A percentile compares a stretch with the other conserved stretches of the same genome.
Conservation (phyloP, 2,329 filamentous ascomycete genomes). For the Hypomyces rosellus region DNA sequence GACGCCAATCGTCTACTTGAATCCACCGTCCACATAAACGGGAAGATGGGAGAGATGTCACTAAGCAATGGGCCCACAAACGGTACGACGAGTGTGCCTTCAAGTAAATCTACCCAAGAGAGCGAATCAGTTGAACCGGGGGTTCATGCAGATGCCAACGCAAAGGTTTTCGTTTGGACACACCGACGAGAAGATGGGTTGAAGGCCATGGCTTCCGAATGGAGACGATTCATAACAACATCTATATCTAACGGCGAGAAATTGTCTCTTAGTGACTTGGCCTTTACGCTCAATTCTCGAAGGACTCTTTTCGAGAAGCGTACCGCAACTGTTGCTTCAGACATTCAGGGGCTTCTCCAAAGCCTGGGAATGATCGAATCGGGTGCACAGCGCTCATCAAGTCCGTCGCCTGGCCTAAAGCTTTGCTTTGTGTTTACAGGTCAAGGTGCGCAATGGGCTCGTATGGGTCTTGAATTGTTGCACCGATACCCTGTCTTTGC, state of each 20-base stretch:
- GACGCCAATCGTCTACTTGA: background rate
- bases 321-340: constrained; percentile 5
- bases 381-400: constrained; percentile 6
- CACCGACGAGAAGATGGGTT: constrained; percentile 9
- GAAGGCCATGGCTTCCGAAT: constrained; percentile 1
- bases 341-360: constrained; percentile 3
- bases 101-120: too few relatives aligned
- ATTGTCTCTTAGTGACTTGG: constrained; percentile 6
- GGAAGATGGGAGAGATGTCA: too few relatives aligned
- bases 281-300: constrained; percentile 7
- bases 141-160: background rate
- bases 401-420: background rate
- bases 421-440: constrained; percentile 10
- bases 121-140: too few relatives aligned
- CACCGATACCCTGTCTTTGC: constrained; percentile 5
- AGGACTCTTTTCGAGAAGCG: constrained; percentile 5
- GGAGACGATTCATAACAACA: constrained; percentile 4
- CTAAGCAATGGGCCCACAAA: too few relatives aligned
- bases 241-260: constrained; percentile 3
- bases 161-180: constrained; percentile 8
- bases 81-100: too few relatives aligned
- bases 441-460: constrained; percentile 10
- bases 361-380: constrained; percentile 6
- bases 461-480: constrained; percentile 8
- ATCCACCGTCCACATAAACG: background rate